Evolutionary conservation across 805 yeast species (phyloP).

Genomic region (Jamesozyma hellenica): DNA sequence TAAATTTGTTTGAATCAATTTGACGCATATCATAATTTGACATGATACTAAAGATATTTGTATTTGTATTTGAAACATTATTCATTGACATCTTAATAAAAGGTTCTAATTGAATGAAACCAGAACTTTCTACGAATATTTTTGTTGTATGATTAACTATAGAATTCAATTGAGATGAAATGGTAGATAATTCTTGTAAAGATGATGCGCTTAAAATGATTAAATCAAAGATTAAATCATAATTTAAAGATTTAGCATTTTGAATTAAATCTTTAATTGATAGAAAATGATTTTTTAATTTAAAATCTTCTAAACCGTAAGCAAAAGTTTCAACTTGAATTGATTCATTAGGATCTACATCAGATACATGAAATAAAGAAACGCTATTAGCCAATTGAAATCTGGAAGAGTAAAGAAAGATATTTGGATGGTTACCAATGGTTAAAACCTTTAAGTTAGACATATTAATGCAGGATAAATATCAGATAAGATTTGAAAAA

Average conservation of each 20-base stretch:
- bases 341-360: slow-evolving; percentile 13
- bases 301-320: slow-evolving; percentile 22
- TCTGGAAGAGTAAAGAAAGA: slow-evolving; percentile 24
- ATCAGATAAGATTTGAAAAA: no score
- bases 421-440: slow-evolving; percentile 25
- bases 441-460: slow-evolving; percentile 23
- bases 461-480: no score
- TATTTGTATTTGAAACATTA: slow-evolving; percentile 21
- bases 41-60: slow-evolving; percentile 47
- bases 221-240: slow-evolving; percentile 31
- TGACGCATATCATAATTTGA: slow-evolving; percentile 49
- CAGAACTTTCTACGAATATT: slow-evolving; percentile 57
- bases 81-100: slow-evolving; percentile 42
- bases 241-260: slow-evolving; percentile 2
- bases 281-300: slow-evolving; percentile 20
- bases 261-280: slow-evolving; percentile 14
- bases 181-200: slow-evolving; percentile 40
- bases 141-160: slow-evolving; percentile 37
- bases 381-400: slow-evolving; percentile 29
- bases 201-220: slow-evolving; percentile 40
- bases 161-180: slow-evolving; percentile 32
- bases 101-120: slow-evolving; percentile 63
- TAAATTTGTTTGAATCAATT: slow-evolving; percentile 27
- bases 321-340: slow-evolving; percentile 19
- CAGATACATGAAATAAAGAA: slow-evolving; percentile 25